Base-by-base conservation (phyloP, 169 alveolate genomes). In the Cryptosporidium ryanae region DNA sequence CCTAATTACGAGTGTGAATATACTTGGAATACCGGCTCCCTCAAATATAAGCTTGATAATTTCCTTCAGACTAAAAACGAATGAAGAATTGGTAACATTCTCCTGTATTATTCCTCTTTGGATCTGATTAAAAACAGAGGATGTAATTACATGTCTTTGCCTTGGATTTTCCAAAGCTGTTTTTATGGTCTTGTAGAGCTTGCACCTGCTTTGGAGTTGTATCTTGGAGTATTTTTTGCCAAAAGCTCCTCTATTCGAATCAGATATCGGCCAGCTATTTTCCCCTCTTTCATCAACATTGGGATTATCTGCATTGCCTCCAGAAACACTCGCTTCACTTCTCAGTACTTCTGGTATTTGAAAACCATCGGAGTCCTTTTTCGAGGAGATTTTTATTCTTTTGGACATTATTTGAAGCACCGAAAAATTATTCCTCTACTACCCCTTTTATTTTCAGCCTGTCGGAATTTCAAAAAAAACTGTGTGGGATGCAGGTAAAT, bases 1-100 rank as follows among this genome's bases (percentile, higher is more conserved):
- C 13, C 46, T 38, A n/a, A 59, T 48, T 25, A 31, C 38, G 7
- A 49, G 65, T 12, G 55, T 49, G 59, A 76, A 76, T 50, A 76
- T 52, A 18, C 87, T 76, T 17, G 87, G 87, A 13, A 76, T 76
- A 17, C 87, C 87, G 1, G 66, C 76, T 3, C 87, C 87, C 23
- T 76, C 87, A 1, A 76, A 43, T 46, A 76, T 76, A 21, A 76
- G 64, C 46, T 49, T 76, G 2, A 61, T 25, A 6, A 76, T 61
- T 48, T 76, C 87, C 64, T 61, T 76, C 12, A 76, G 64, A 43
- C 71, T 59, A 55, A 70, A 43, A n/a, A 38, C 21, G 23, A 59
- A 76, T n/a, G 59, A 55, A n/a, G 87, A 76, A 23, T 76, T 52
- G 18, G 27, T 59, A 18, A 63, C 46, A 12, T 1, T 52, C 6